Base-by-base conservation (phyloP, 345 rosid genomes). In the Odontarrhena argentea region DNA sequence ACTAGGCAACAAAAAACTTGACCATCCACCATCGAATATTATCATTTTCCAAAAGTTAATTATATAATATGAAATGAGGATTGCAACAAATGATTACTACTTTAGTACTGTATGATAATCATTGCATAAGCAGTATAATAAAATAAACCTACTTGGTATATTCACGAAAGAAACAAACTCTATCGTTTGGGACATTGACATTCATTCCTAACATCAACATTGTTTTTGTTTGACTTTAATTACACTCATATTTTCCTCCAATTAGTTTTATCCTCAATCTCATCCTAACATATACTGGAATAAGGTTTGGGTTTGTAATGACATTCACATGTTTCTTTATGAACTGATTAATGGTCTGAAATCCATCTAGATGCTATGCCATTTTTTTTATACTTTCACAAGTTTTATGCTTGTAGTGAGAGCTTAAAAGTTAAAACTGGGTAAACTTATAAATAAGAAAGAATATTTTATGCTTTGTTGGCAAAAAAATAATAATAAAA, bases 161-260 rank as follows among this genome's bases (percentile, higher is more conserved):
- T 53, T n/a, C 34, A 32, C 40, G 30, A 35, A 57, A 50, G 42
- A 51, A 65, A 50, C 18, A 66, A 51, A 66, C 42, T 66, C 45
- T 11, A 25, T 34, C 13, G 40, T 24, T 30, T 2, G 32, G 32
- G 5, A 28, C 32, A 28, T 71, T 56, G 70, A 55, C 60, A 55
- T 56, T 43, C 63, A 30, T 63, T 47, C 6, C 12, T 15, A 63
- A 25, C 43, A 26, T 47, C 22, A 52, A 46, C 67, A 7, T 51
- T 34, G 42, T 59, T 43, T 26, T 59, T 66, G 77, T 59, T 60
- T 66, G 72, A 59, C 67, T 59, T 65, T 56, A 11, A 64, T 56
- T 34, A 30, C 10, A 40, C 4, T 55, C 56, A 44, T 25, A 28
- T 7, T 55, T 54, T 55, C 36, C 30, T 37, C 14, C 30, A 0